Base-by-base conservation (phyloP, 1,139 yeast genomes). In the Debaryomycetaceae sp. region DNA sequence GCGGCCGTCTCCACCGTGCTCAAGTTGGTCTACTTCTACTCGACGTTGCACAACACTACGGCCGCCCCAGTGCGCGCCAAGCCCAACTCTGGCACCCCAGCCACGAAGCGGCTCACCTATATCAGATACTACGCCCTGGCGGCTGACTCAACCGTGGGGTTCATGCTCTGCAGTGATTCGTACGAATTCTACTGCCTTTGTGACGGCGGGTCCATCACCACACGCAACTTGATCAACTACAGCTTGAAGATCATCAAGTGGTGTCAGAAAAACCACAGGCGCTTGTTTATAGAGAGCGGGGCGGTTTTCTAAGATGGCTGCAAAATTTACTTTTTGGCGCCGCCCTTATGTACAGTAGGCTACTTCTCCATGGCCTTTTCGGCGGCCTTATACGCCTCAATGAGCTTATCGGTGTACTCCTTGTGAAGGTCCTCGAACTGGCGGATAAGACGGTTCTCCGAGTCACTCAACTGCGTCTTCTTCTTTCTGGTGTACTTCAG, bases 391-490 rank as follows among this genome's bases (percentile, higher is more conserved):
- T 71, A 71, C 13, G 70, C 65, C 3, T 75, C 78, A 23, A 64
- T 58, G 31, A 88, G 61, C 47, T 78, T 78, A 15, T 68, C 77
- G 11, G 65, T 54, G 52, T 76, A 83, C 18, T 65, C 65, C 50
- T 84, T 85, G 52, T 78, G 83, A 18, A 80, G 42, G 41, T 73
- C 72, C 45, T 88, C 96, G 31, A 83, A 69, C 25, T 78, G 78
- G 23, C 62, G 63, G 29, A 71, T 65, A 19, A 71, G 55, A 43
- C 72, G 75, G 38, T 64, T 67, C 28, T 79, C 73, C 16, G 60
- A 53, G 46, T 81, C 85, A 38, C 68, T 69, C 34, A 75, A 68
- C 48, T 78, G 78, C 34, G 70, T 65, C 35, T 68, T 65, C 34
- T 70, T 65, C 36, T 68, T 65, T 36, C 56, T 58, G 18, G 53